Evolutionary conservation across 2,329 filamentous ascomycete genomes (phyloP), one percentile per base, ranked within the genome.

Genomic region (Septoria petroselini): DNA sequence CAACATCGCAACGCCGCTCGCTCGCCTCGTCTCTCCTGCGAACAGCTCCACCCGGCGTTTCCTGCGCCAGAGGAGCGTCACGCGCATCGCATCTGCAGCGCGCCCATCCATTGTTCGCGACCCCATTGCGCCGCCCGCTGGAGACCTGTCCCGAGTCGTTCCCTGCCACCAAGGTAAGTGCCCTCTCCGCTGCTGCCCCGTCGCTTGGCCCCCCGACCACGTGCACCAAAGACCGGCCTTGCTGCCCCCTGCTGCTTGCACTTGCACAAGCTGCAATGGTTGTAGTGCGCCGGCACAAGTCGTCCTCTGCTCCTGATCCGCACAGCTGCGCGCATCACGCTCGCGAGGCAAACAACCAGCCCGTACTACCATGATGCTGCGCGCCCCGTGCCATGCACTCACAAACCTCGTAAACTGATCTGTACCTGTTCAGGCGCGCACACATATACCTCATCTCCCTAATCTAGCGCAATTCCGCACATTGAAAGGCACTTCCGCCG

Each of bases 291-390:
- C n/a, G n/a, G n/a, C n/a, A n/a, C n/a, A n/a, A n/a, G n/a, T n/a
- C n/a, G 23, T 9, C 23, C 23, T 5, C 23, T 27, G 23, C 5
- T 9, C 5, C 5, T 9, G 23, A 9, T 27, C 23, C 5, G 23
- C 21, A 34, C 43, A 39, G 48, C 39, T 17, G 29, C 52, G 41
- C 34, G 34, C 17, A 39, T 54, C 52, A 44, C 52, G 34, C 39
- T 51, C 43, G 41, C 39, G 43, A 37, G 43, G 38, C 47, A 54
- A 51, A 50, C 47, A 54, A 41, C 39, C 25, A 33, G 15, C 19
- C 39, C 30, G 40, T 48, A 43, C 52, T 30, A 40, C 40, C 47
- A 34, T 25, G 39, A 50, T 44, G 42, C 43, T 27, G 37, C 34
- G 47, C 37, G 29, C 17, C 27, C n/a, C 18, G 18, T 35, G 33